Base-by-base conservation (phyloP, 2,329 filamentous ascomycete genomes). In the Ophiocordyceps camponoti-saundersi region DNA sequence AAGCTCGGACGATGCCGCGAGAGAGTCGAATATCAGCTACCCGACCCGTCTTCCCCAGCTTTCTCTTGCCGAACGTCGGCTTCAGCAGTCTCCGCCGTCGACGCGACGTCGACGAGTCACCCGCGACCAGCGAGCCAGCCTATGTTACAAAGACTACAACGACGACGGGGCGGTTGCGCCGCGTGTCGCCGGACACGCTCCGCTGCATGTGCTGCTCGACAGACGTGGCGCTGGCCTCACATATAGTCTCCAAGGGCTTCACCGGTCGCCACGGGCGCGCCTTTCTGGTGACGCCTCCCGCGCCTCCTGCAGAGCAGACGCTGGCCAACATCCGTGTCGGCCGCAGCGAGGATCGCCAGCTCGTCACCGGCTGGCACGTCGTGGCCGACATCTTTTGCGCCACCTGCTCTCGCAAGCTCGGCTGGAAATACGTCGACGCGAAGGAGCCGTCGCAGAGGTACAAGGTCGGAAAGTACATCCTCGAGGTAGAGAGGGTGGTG, bases 371-470 rank as follows among this genome's bases (percentile, higher is more conserved):
- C 3, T 66, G 69, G 55, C 79, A 82, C 59, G 68, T 75, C 6
- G 78, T 83, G 7, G 75, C 78, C 3, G 79, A 82, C 60, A 78
- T 82, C 44, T 66, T 59, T 44, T 83, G 79, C 55, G 57, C 58
- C 11, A 63, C 71, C 23, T 83, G 79, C 59, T 62, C 64, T 23
- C 65, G 64, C 46, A 74, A 74, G 53, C 57, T 83, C 10, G 79
- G 79, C 18, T 83, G 79, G 79, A 82, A 82, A 59, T 83, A 83
- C 55, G 68, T 82, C 42, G 74, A 79, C 57, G 78, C 79, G 2
- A 70, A 69, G 49, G 74, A 81, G 53, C 55, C 64, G 47, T 61
- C 66, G 44, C 79, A 82, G 58, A 71, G 69, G 56, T 83, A 83
- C 66, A 83, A 83, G 61, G 68, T 82, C 45, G 78, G 78, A 53